phyloP scores from a whole-genome alignment of 805 yeast species.

The Metschnikowia drakensbergensis region DNA sequence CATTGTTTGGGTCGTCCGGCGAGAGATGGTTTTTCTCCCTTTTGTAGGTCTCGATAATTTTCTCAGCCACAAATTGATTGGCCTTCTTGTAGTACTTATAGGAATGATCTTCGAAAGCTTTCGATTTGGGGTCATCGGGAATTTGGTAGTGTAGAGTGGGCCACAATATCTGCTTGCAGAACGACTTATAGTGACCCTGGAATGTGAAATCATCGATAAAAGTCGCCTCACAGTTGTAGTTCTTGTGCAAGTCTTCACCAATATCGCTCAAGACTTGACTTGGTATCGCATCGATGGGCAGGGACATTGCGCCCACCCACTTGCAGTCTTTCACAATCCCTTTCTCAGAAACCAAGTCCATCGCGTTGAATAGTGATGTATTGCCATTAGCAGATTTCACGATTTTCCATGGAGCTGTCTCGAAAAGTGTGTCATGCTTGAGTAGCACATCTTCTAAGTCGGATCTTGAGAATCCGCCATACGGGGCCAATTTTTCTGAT shows the following conservation, averaged over 20 bases:
- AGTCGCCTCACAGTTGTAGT: conserved; percentile 61
- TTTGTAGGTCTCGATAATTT: conserved; percentile 56
- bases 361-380: conserved; percentile 84
- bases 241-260: conserved; percentile 38
- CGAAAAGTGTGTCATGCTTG: conserved; percentile 45
- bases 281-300: conserved; percentile 84
- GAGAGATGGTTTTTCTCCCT: conserved; percentile 46
- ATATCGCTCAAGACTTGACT: conserved; percentile 52
- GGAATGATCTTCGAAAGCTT: conserved; percentile 92
- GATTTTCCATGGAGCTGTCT: conserved; percentile 68
- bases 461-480: conserved; percentile 72
- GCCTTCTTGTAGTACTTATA: conserved; percentile 79
- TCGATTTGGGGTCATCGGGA: conserved; percentile 90
- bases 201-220: conserved; percentile 74
- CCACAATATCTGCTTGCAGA: conserved; percentile 94
- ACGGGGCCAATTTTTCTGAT: conserved; percentile 47
- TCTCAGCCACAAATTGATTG: conserved; percentile 78
- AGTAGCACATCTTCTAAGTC: conserved; percentile 46
- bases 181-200: conserved; percentile 86
- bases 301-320: conserved; percentile 92
- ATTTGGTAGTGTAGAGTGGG: conserved; percentile 92
- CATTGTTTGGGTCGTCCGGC: conserved; percentile 49
- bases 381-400: conserved; percentile 73
- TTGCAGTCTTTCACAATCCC: conserved; percentile 35
- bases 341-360: conserved; percentile 50